Conservation (phyloP, 495 filamentous ascomycete genomes). For the Penicillium subrubescens region DNA sequence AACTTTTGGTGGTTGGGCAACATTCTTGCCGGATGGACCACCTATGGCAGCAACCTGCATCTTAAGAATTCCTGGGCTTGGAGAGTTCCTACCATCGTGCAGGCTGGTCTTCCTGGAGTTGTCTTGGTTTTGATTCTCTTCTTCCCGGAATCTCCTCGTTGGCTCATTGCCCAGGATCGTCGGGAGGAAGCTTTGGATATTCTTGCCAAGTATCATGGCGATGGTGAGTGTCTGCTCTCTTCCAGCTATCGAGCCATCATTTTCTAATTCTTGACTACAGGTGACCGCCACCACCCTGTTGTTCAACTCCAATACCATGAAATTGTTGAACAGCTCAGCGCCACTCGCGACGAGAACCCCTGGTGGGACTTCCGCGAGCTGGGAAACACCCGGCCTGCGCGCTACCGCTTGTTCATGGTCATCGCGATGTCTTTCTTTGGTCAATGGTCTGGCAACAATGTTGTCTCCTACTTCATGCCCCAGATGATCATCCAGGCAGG, state of each 20-base stretch:
- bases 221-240: not conserved
- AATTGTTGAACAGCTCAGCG: conserved; percentile 1
- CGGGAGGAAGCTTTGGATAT: conserved; percentile 53
- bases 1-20: conserved; percentile 9
- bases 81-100: conserved; percentile 43
- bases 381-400: not conserved
- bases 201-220: conserved; percentile 53
- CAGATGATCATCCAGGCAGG: conserved; percentile 53
- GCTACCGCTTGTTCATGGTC: not conserved
- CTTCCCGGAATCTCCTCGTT: conserved; percentile 48
- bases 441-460: conserved; percentile 21
- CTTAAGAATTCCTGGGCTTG: conserved; percentile 38
- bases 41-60: not conserved
- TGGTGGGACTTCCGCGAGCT: conserved; percentile 9
- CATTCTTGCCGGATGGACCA: conserved; percentile 5
- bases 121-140: conserved; percentile 42
- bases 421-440: conserved; percentile 1
- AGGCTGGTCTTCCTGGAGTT: conserved; percentile 35
- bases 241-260: not conserved
- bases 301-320: conserved; percentile 2
- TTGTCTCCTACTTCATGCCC: conserved; percentile 31
- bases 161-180: conserved; percentile 50
- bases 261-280: not conserved
- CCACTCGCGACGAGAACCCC: not conserved
- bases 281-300: not conserved